Base-by-base conservation (phyloP, 2,329 filamentous ascomycete genomes). In the Penicillium rolfsii region DNA sequence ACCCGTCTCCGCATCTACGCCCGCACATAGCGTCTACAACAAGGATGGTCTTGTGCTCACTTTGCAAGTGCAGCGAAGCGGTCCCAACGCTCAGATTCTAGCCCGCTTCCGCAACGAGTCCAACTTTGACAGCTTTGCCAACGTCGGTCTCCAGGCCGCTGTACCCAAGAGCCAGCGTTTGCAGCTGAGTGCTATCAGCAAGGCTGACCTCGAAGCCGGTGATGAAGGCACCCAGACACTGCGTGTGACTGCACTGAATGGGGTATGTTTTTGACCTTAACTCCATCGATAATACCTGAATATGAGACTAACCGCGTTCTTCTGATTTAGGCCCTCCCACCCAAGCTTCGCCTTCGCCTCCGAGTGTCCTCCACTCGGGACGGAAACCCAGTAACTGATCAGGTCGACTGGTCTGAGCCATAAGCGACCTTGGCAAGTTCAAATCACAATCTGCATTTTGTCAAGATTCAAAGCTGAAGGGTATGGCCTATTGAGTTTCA, bases 81-180 rank as follows among this genome's bases (percentile, higher is more conserved):
- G 70, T 48, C 66, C 63, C 49, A 86, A 87, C 8, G 89, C 96
- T 22, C 93, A 97, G 73, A 88, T 96, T 6, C 83, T 89, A 53
- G 93, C 93, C 16, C 87, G 88, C 8, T 99, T 99, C 83, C 86
- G 85, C 41, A 98, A 98, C 76, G 85, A 80, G 0, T 89, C 88
- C 14, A 83, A 83, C 60, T 86, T 89, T 33, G 84, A 83, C 14
- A 79, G 81, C 14, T 82, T 98, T 52, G 88, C 88, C 16, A 86
- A 85, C 49, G 91, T 98, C 33, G 91, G 91, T 28, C 77, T 99
- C 66, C 95, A 99, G 76, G 95, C 94, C 46, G 95, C 95, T 0
- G 95, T 99, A 57, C 95, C 95, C 8, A 99, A 98, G 80, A 92
- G 91, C 48, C 95, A 99, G 79, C 97, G 95, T 76, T 80, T 99